Percentiles rank a stretch among this genome's conserved stretches.
Evolutionary conservation across 106 monocot genomes (phyloP).

Genomic region (Ottelia alismoides): DNA sequence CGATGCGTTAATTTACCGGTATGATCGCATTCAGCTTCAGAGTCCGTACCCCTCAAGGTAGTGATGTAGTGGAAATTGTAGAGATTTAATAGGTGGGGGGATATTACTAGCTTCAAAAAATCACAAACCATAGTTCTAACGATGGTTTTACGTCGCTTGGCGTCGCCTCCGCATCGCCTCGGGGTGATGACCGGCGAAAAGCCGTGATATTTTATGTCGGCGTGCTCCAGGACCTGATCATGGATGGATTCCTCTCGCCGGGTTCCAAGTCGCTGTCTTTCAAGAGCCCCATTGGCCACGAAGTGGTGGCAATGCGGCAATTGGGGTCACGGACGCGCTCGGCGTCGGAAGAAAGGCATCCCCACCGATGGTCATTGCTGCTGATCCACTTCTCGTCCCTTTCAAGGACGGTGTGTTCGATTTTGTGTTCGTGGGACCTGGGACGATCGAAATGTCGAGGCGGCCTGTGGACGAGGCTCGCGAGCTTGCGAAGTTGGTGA

Average conservation of each 20-base stretch:
- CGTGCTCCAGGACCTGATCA: conserved; percentile 34
- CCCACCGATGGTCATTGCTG: too few species aligned
- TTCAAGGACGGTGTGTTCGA: conserved; percentile 31
- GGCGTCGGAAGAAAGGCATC: conserved; percentile 40
- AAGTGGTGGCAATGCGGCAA: conserved; percentile 41
- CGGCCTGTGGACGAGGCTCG: conserved; percentile 20
- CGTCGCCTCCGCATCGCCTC: conserved; percentile 8
- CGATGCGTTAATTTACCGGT: too few species aligned
- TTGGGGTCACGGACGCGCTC: conserved; percentile 34
- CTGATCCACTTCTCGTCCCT: conserved; percentile 17
- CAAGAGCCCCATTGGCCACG: conserved; percentile 16
- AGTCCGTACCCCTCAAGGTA: too few species aligned
- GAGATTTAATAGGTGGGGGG: too few species aligned
- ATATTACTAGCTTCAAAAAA: too few species aligned
- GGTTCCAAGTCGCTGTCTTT: conserved; percentile 32
- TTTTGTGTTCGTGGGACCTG: conserved; percentile 34
- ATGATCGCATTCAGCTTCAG: too few species aligned
- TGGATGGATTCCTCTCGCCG: too few species aligned
- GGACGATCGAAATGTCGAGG: conserved; percentile 17
- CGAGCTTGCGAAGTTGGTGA: conserved; percentile 25
- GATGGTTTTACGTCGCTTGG: too few species aligned
- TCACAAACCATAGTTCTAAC: too few species aligned
- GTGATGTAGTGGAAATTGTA: too few species aligned
- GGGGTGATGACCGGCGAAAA: conserved; percentile 25
- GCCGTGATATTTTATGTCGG: conserved; percentile 41